Percentiles rank a stretch among this genome's conserved stretches.
Conservation (phyloP, 768 basidiomycete species). For the Boletus bicolor region DNA sequence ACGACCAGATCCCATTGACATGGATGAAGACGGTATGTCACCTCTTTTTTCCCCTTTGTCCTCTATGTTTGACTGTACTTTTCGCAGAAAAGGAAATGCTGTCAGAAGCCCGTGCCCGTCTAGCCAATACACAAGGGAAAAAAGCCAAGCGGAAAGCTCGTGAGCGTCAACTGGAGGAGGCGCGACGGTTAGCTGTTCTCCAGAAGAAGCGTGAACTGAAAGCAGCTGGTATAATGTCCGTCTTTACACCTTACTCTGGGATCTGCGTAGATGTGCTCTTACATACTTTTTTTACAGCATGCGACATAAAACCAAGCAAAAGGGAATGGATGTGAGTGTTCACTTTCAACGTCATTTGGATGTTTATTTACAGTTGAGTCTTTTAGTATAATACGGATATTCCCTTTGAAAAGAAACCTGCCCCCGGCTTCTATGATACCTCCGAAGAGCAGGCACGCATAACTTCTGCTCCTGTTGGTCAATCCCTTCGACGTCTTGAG, state of each 20-base stretch:
- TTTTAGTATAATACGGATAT: constrained; percentile 94
- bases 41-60: background rate
- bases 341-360: background rate
- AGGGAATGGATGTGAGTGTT: constrained; percentile 89
- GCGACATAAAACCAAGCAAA: constrained; percentile 92
- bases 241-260: constrained; percentile 13
- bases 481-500: constrained; percentile 86
- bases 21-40: constrained; percentile 93
- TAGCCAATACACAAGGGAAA: constrained; percentile 99
- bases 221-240: constrained; percentile 94
- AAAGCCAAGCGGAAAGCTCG: constrained; percentile 99
- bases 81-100: constrained; percentile 95
- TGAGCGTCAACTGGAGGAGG: constrained; percentile 96
- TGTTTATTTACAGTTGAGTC: background rate
- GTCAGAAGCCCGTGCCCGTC: constrained; percentile 94
- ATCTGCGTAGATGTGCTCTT: constrained; percentile 1
- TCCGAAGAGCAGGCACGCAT: constrained; percentile 88
- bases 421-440: constrained; percentile 95
- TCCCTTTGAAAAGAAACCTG: constrained; percentile 96
- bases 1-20: constrained; percentile 97
- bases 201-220: constrained; percentile 98
- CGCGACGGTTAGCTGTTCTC: constrained; percentile 85
- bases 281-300: constrained; percentile 46
- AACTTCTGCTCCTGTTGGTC: constrained; percentile 86
- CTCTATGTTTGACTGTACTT: constrained; percentile 1